Base-by-base conservation (phyloP, 441 rosid genomes). In the Syzygium syzygioides region DNA sequence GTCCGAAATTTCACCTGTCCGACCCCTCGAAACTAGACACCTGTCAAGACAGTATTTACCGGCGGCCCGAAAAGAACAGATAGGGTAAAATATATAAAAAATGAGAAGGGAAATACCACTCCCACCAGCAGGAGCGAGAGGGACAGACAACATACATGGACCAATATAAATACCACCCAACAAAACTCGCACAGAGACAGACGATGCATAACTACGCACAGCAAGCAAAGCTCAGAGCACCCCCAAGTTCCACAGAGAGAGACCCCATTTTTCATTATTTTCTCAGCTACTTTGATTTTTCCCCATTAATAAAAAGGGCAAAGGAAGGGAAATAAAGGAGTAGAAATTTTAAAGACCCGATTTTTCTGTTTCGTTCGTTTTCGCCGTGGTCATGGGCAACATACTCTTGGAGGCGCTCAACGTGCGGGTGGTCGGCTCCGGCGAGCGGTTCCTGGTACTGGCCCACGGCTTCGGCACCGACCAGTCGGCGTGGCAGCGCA, bases 401-500 rank as follows among this genome's bases (percentile, higher is more conserved):
- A 0, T 45, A 14, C 59, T 85, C 41, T 17, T 85, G 87, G 87
- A 85, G n/a, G 87, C 87, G 19, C 62, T 85, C 50, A 85, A 85
- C 62, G 87, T 85, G 26, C 87, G 87, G 19, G 66, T 85, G 66
- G 87, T 85, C 87, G 87, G 87, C 25, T 30, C 87, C 64, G 87
- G 87, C 66, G 87, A 85, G 50, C 41, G 50, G 87, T 85, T 3
- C 87, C 87, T 85, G 87, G 87, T 85, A 50, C 87, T 85, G 56
- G 87, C 66, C 28, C 87, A 85, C 50, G 87, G 87, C n/a, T 85
- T 55, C 87, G 87, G 87, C 66, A 85, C 87, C n/a, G 87, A 85
- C 18, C 87, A 85, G 87, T 85, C 87, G 87, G 87, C 87, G 62
- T 85, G 87, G 87, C 87, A 85, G 87, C 87, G 87, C 87, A 85